Evolutionary conservation across 2,329 filamentous ascomycete genomes (phyloP), one percentile per base, ranked within the genome.

Genomic region (Ophiostoma montium): DNA sequence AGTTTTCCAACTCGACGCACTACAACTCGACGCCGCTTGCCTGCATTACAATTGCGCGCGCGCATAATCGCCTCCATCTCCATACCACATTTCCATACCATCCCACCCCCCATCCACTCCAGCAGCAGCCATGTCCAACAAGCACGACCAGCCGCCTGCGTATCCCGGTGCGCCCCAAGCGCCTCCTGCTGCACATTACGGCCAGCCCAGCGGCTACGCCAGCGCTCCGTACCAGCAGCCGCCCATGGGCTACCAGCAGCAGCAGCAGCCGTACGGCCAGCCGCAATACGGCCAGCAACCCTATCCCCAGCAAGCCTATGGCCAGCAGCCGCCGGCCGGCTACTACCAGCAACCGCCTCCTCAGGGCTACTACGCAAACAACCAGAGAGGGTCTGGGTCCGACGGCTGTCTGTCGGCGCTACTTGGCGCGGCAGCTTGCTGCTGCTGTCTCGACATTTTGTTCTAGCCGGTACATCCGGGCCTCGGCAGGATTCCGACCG

Each of bases 401-500:
- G 52, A 49, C 15, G 61, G 64, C 13, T 64, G 63, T 48, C 55
- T 74, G 38, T 67, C 68, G 32, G 71, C 69, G 38, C 59, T 75
- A 48, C 56, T 76, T 15, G 74, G 71, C 15, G 66, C 66, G 54
- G 58, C 75, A 52, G 75, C 75, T 1, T 77, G 74, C 60, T 78
- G 75, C 59, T 78, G 75, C 62, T 78, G 75, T 58, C 59, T 78
- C 57, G 75, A 78, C 55, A 64, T 67, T 19, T 58, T 78, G n/a
- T 76, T 76, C 57, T 78, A 70, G 35, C 15, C 38, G 27, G 46
- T 13, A 15, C 9, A 33, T 15, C 13, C 32, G 32, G 11, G 10
- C 32, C n/a, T n/a, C n/a, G n/a, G n/a, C n/a, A n/a, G n/a, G n/a
- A 15, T 33, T 15, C 4, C 13, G 32, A 12, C 13, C 4, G 12